These are phyloP conservation scores for Hanseniaspora uvarum DNA, from an alignment of 1,139 yeast species.

Conservation along the genomic window DNA sequence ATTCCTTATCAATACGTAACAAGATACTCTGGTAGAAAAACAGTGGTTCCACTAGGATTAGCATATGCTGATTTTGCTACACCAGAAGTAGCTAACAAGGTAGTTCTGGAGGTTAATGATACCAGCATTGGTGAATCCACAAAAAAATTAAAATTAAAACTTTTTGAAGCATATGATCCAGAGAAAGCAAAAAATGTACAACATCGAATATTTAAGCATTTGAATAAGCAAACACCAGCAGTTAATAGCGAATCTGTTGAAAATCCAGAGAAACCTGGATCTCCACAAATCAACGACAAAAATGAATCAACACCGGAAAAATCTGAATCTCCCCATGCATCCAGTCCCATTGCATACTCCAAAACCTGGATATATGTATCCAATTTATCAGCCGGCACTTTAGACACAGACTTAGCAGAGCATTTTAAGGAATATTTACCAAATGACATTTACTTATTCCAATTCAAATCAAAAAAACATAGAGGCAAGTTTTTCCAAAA, in stretches of 20 bases:
- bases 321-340: neutral
- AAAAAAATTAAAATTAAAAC: conserved; percentile 4
- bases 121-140: conserved; percentile 18
- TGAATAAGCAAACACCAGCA: conserved; percentile 12
- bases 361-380: conserved; percentile 45
- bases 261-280: neutral
- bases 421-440: conserved; percentile 41
- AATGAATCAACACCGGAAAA: neutral
- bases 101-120: conserved; percentile 37
- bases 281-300: neutral
- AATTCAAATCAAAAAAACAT: conserved; percentile 28
- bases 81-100: conserved; percentile 41
- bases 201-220: conserved; percentile 17
- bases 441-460: conserved; percentile 40
- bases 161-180: conserved; percentile 19
- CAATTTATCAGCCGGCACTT: conserved; percentile 36
- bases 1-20: conserved; percentile 48
- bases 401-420: conserved; percentile 36
- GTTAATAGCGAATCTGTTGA: neutral
- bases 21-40: conserved; percentile 34
- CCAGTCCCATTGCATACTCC: conserved; percentile 30
- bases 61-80: conserved; percentile 56
- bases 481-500: conserved; percentile 29
- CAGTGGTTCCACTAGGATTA: conserved; percentile 45
- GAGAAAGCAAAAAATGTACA: conserved; percentile 14